Base-by-base conservation (phyloP, 352 stramenopile genomes). In the Phytophthora agathidicida region DNA sequence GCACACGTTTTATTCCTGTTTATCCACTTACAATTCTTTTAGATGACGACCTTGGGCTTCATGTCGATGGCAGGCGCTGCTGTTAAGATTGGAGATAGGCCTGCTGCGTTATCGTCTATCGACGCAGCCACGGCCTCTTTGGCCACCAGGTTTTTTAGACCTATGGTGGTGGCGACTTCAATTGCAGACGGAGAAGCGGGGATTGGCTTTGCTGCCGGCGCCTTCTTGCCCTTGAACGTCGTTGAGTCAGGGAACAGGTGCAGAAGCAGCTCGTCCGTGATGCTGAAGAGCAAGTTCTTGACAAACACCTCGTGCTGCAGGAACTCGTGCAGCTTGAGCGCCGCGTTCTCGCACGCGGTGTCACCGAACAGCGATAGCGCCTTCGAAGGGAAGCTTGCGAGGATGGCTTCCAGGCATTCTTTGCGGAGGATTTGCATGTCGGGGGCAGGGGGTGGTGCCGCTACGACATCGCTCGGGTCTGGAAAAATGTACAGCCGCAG, bases 271-370 rank as follows among this genome's bases (percentile, higher is more conserved):
- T 92, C 83, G 63, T 94, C 86, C 33, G 73, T 68, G 50, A 93
- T 69, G 58, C 75, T 92, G 52, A 93, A 94, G 23, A 90, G 46
- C 46, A 96, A 49, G 50, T 93, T 96, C 72, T 93, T 93, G 28
- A 94, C 75, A 60, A 94, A 89, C n/a, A 90, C 69, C 50, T 93
- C 82, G 71, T 94, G 84, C 71, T 96, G 86, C 51, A 94, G 43
- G 39, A 96, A 93, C 63, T 93, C 85, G 59, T 94, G 84, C 35
- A 96, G 65, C 68, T 96, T 95, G 51, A 90, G 70, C 38, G 80
- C 78, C 35, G 80, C 86, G 56, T 88, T 91, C 52, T 87, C 73
- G 38, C 78, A 88, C 20, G 86, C 80, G 17, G 56, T 81, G 16
- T 95, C 83, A 46, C 86, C 86, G 31, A 95, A 87, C 44, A 95